These are phyloP conservation scores for Circinella minor DNA, from an alignment of 371 early-diverging fungal genomes.

Conservation along the genomic window DNA sequence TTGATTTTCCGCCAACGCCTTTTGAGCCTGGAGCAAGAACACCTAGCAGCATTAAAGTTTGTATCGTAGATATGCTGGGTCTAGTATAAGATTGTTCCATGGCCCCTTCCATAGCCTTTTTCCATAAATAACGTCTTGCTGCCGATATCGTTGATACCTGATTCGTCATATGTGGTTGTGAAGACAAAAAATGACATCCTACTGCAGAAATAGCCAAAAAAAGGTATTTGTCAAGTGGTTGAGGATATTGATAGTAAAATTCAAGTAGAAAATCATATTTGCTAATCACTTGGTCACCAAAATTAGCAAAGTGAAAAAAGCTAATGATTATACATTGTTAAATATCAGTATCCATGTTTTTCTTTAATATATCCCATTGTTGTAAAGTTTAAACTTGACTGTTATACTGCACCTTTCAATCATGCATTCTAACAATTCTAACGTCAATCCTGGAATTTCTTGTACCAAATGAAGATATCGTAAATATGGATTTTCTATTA, in stretches of 20 bases:
- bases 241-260: slow-evolving; percentile 8
- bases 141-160: too few species aligned
- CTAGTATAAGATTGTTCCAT: neutral
- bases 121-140: neutral
- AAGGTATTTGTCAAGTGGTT: neutral
- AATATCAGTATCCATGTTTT: too few species aligned
- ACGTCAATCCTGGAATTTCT: neutral
- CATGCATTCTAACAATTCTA: slow-evolving; percentile 1
- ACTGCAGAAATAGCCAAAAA: neutral
- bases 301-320: too few species aligned
- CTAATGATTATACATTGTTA: too few species aligned
- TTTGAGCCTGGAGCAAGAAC: neutral
- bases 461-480: neutral
- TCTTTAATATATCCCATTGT: too few species aligned
- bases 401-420: neutral
- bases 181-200: neutral
- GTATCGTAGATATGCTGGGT: neutral
- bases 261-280: neutral
- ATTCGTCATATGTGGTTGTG: too few species aligned
- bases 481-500: too few species aligned
- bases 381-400: neutral
- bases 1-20: neutral
- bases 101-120: neutral
- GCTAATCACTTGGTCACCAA: neutral
- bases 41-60: neutral